Percentiles rank a stretch among this genome's conserved stretches.
Conservation (phyloP, 2,329 filamentous ascomycete genomes). For the Botrytis pseudocinerea region DNA sequence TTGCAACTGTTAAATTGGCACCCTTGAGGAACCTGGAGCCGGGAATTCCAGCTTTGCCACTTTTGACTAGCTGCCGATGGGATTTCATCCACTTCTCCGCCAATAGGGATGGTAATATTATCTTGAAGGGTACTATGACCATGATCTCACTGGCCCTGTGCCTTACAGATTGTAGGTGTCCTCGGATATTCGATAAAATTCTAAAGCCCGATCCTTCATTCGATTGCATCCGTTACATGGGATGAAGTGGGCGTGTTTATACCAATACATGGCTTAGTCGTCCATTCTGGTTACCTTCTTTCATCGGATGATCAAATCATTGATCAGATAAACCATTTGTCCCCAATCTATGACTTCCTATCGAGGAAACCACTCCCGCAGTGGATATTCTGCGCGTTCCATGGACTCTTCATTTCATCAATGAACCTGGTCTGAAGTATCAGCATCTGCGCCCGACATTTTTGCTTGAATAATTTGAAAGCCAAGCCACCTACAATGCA, state of each 20-base stretch:
- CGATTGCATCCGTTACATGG: not conserved
- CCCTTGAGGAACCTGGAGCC: not conserved
- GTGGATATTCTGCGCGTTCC: not conserved
- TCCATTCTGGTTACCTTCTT: not conserved
- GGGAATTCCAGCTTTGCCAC: not conserved
- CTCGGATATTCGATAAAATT: not conserved
- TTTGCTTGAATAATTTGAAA: not conserved
- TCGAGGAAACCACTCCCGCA: not conserved
- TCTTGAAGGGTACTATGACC: not conserved
- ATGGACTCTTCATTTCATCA: constrained; percentile 1
- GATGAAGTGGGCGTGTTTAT: not conserved
- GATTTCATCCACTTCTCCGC: not conserved
- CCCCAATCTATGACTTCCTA: not conserved
- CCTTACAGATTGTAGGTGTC: not conserved
- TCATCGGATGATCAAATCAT: not conserved
- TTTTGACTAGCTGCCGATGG: not conserved
- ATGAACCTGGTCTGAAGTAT: not conserved
- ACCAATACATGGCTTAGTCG: not conserved
- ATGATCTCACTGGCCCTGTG: not conserved
- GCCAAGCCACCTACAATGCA: not conserved
- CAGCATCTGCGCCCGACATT: not conserved
- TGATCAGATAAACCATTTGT: not conserved
- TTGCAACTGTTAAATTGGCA: not conserved
- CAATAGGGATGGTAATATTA: not conserved
- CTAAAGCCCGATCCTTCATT: not conserved